Evolutionary conservation across 257 asterid genomes (phyloP), one percentile per base, ranked within the genome.

Genomic region (Nicotiana obtusifolia): DNA sequence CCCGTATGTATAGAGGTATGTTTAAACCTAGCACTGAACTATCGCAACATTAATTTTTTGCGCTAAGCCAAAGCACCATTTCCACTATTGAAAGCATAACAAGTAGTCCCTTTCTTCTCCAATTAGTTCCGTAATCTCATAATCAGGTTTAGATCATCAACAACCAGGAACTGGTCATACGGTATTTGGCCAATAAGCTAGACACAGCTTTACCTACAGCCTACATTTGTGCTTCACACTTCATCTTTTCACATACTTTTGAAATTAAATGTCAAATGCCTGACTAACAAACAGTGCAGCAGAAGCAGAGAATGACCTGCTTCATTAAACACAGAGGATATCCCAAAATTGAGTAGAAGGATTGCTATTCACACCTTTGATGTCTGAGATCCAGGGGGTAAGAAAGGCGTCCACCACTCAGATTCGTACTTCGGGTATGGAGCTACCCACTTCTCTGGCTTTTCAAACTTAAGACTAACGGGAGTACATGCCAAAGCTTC

Each of bases 381-480:
- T 28, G 92, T 75, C 54, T 81, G 85, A 67, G 87, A 81, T 71
- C 69, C 84, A 17, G 91, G 85, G 65, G 88, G 93, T 33, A 94
- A 91, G 88, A 90, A 94, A 19, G 90, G 83, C 86, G 89, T 94
- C 97, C 98, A 94, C 96, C 97, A 94, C 35, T 96, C 98, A 10
- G 7, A 91, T 77, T 93, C 89, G 11, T 94, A 94, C 88, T 93
- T 94, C 30, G 97, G 86, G 85, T 93, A 94, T 65, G 97, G 98
- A 47, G 98, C 98, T 0, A 90, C 87, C 98, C 98, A 94, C 41
- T 88, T 93, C 20, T 90, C 90, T 2, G 95, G 96, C 89, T 90
- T 92, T 37, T 88, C 94, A 85, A 93, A 94, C 89, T 90, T 85
- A 4, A 94, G 77, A 79, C 85, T 76, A n/a, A 84, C 89, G 10